Conservation (phyloP, 805 yeast genomes). For the Myxozyma sirexii region DNA sequence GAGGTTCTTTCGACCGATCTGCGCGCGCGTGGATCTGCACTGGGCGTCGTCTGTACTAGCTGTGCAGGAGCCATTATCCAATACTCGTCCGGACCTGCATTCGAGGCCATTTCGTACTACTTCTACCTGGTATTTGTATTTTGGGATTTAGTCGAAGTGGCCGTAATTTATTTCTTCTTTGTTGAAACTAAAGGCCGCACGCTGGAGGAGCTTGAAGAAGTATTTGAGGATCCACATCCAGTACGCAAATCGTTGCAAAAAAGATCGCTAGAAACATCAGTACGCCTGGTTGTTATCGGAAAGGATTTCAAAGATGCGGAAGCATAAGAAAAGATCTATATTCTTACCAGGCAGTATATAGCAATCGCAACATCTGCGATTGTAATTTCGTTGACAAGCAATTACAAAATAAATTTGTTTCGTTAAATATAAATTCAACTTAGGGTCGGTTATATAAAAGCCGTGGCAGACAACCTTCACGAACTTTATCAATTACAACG, state of each 20-base stretch:
- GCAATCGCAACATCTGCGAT: too few species aligned
- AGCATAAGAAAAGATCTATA: too few species aligned
- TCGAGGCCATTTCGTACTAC: constrained; percentile 53
- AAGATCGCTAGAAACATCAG: constrained; percentile 1
- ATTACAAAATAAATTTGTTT: too few species aligned
- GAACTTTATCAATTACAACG: too few species aligned
- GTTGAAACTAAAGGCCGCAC: constrained; percentile 36
- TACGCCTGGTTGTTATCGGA: background rate
- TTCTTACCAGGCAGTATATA: too few species aligned
- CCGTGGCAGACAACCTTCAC: too few species aligned
- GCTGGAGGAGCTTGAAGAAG: constrained; percentile 45
- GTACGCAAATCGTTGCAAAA: constrained; percentile 22
- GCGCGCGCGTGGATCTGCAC: constrained; percentile 49
- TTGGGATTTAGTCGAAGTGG: constrained; percentile 45
- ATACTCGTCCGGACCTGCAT: constrained; percentile 48
- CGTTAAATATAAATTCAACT: too few species aligned
- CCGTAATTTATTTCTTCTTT: constrained; percentile 29
- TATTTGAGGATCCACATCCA: constrained; percentile 23
- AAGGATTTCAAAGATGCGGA: background rate
- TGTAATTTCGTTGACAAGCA: too few species aligned
- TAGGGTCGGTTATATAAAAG: too few species aligned
- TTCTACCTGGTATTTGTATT: constrained; percentile 65
- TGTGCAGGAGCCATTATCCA: constrained; percentile 39
- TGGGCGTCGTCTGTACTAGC: constrained; percentile 28
- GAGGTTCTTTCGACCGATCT: constrained; percentile 39